phyloP scores from a whole-genome alignment of 768 basidiomycete species.

The Suillus lakei region DNA sequence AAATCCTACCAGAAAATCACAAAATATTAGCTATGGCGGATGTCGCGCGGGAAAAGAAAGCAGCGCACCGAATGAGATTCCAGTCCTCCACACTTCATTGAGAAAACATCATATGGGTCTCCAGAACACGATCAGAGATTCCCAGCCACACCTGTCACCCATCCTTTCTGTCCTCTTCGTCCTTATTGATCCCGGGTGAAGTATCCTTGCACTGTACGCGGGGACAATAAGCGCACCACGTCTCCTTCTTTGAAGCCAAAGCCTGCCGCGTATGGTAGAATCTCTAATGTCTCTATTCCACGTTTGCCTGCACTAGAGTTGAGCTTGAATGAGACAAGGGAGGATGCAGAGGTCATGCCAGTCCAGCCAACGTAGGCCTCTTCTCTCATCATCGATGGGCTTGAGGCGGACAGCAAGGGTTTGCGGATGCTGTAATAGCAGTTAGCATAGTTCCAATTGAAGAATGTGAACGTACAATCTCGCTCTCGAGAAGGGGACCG shows the following conservation, averaged over 20 bases:
- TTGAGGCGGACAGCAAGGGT: conserved; percentile 76
- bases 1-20: background rate
- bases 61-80: conserved; percentile 53
- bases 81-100: conserved; percentile 59
- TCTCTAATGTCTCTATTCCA: background rate
- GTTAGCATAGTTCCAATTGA: background rate
- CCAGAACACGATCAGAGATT: conserved; percentile 52
- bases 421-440: conserved; percentile 71
- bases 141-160: conserved; percentile 1
- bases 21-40: background rate
- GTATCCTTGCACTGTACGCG: too few relatives aligned
- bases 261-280: background rate
- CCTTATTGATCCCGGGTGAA: too few relatives aligned
- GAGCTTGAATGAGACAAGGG: background rate
- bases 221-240: too few relatives aligned
- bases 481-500: conserved; percentile 86
- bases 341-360: background rate
- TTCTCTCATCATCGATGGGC: conserved; percentile 27
- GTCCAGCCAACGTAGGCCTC: conserved; percentile 69
- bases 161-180: background rate
- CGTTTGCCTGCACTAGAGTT: background rate
- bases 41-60: background rate
- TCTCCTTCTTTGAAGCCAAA: too few relatives aligned
- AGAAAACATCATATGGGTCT: conserved; percentile 62
- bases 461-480: conserved; percentile 74